Percentiles rank a stretch among this genome's conserved stretches.
phyloP scores from a whole-genome alignment of 257 asterid species.

The Orobanche coerulescens region DNA sequence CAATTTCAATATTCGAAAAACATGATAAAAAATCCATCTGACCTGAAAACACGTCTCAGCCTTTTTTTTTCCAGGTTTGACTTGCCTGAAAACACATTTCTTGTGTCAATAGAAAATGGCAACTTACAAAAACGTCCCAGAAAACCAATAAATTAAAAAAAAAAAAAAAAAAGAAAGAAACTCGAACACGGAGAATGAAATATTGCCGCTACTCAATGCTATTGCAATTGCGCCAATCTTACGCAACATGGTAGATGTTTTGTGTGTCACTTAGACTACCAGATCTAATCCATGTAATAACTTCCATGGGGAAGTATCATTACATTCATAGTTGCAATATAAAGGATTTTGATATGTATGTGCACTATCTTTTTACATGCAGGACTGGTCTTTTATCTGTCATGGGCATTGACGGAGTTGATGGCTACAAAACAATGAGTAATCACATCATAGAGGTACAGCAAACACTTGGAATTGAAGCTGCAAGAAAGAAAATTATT shows the following conservation, averaged over 20 bases:
- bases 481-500: slow-evolving; percentile 69
- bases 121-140: no score
- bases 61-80: no score
- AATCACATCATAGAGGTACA: slow-evolving; percentile 72
- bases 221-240: no score
- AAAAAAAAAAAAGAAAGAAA: no score
- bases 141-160: no score
- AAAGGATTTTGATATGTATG: slow-evolving; percentile 1
- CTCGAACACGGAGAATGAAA: no score
- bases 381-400: slow-evolving; percentile 85
- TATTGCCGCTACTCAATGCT: no score
- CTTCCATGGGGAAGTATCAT: neutral
- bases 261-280: neutral
- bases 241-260: neutral
- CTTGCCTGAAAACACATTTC: no score
- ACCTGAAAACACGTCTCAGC: no score
- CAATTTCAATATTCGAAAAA: no score
- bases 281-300: neutral
- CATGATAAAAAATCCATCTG: no score
- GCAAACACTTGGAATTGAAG: slow-evolving; percentile 81
- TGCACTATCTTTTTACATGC: slow-evolving; percentile 23
- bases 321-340: neutral
- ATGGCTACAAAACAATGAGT: slow-evolving; percentile 56
- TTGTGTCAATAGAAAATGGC: no score
- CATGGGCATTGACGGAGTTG: slow-evolving; percentile 85